Evolutionary conservation across 2,329 filamentous ascomycete genomes (phyloP).

Genomic region (Arachnomyces sp.): DNA sequence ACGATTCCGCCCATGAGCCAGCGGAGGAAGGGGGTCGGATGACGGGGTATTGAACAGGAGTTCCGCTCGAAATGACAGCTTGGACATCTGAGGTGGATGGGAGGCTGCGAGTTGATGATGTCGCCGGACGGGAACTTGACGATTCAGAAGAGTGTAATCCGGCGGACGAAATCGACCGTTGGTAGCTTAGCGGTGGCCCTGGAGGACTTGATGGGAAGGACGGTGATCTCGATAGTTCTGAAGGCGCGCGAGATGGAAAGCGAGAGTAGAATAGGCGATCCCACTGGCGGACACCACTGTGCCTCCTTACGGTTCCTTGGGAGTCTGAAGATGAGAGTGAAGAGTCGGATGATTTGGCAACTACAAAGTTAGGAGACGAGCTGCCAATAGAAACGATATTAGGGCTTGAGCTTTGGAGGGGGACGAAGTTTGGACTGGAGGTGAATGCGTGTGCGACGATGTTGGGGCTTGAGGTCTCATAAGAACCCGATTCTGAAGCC

Average conservation of each 20-base stretch:
- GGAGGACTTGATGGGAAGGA: constrained; percentile 36
- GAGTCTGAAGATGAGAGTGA: constrained; percentile 32
- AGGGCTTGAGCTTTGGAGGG: constrained; percentile 30
- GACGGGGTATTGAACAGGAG: constrained; percentile 31
- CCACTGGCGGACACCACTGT: constrained; percentile 27
- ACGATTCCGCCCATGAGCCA: constrained; percentile 34
- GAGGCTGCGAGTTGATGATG: constrained; percentile 26
- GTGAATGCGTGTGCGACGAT: constrained; percentile 29
- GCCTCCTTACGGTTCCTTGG: constrained; percentile 33
- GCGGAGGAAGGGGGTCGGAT: constrained; percentile 31
- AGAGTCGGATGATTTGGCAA: constrained; percentile 29
- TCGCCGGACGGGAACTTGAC: constrained; percentile 26
- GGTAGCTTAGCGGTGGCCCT: constrained; percentile 22
- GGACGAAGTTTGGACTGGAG: constrained; percentile 34
- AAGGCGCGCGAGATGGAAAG: constrained; percentile 18
- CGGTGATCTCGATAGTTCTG: constrained; percentile 25
- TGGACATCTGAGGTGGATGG: constrained; percentile 29
- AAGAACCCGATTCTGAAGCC: constrained; percentile 16
- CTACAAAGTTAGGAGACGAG: constrained; percentile 24
- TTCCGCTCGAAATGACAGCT: constrained; percentile 26
- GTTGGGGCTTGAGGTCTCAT: constrained; percentile 33
- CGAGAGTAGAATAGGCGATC: constrained; percentile 15
- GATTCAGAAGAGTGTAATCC: constrained; percentile 17
- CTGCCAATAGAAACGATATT: constrained; percentile 27
- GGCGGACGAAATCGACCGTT: constrained; percentile 26